These are phyloP conservation scores for Pythium aphanidermatum DNA, from an alignment of 352 stramenopile species.

Conservation along the genomic window DNA sequence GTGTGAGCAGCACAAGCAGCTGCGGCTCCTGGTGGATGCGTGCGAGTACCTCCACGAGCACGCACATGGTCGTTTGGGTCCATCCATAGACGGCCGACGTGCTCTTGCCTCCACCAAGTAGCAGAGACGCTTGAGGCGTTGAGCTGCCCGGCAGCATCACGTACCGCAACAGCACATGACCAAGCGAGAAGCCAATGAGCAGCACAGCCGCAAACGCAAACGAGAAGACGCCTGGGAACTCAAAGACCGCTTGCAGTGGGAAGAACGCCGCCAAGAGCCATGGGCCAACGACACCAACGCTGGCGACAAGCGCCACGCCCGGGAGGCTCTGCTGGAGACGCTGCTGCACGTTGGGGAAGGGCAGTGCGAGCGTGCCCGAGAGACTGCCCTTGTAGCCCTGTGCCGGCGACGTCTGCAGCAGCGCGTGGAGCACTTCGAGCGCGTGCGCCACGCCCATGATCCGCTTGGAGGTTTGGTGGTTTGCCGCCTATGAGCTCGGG, in stretches of 20 bases:
- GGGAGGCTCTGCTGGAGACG: conserved; percentile 23
- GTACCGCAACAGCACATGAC: conserved; percentile 22
- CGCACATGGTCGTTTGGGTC: conserved; percentile 19
- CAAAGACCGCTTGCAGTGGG: conserved; percentile 16
- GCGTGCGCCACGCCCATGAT: conserved; percentile 24
- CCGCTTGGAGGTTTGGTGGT: neutral
- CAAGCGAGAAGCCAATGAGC: conserved; percentile 14
- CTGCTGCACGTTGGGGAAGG: conserved; percentile 23
- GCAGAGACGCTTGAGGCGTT: conserved; percentile 15
- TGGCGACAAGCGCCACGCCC: conserved; percentile 16
- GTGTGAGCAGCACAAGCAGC: conserved; percentile 24
- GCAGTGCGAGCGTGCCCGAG: conserved; percentile 14
- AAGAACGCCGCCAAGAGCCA: conserved; percentile 1
- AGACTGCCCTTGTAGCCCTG: conserved; percentile 2
- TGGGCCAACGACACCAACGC: conserved; percentile 2
- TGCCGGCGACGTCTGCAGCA: conserved; percentile 6
- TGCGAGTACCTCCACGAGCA: conserved; percentile 16
- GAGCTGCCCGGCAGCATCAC: conserved; percentile 21
- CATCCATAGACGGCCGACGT: conserved; percentile 22
- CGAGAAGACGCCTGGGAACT: conserved; percentile 15
- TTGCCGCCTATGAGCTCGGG: neutral
- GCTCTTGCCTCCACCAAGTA: conserved; percentile 17
- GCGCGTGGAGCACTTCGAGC: conserved; percentile 21
- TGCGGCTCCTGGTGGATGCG: conserved; percentile 24
- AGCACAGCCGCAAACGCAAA: conserved; percentile 6